phyloP scores from a whole-genome alignment of 129 eudicot genomes.

The Deinandra increscens region DNA sequence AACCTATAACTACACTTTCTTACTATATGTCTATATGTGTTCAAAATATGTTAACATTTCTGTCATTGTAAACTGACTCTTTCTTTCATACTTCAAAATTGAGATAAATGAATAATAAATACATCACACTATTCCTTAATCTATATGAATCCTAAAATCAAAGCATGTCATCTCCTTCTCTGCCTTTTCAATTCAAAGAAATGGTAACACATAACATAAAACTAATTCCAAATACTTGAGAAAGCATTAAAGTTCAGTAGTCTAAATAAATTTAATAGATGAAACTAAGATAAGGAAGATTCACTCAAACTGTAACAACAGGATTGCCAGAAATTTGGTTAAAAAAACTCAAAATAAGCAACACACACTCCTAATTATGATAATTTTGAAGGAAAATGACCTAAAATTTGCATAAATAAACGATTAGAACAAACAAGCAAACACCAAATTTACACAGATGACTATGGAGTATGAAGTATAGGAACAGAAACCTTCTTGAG shows the following conservation, averaged over 20 bases:
- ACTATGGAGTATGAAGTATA: neutral
- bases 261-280: too few species aligned
- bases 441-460: neutral
- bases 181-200: neutral
- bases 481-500: conserved; percentile 30
- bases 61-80: neutral
- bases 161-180: neutral
- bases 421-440: conserved; percentile 1
- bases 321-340: neutral
- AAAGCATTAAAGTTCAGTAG: neutral
- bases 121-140: neutral
- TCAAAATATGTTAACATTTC: neutral
- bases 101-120: neutral
- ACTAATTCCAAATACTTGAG: neutral
- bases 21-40: neutral
- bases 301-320: too few species aligned
- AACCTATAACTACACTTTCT: neutral
- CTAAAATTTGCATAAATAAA: neutral
- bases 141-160: neutral
- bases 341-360: neutral
- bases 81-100: neutral
- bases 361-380: neutral
- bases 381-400: neutral
- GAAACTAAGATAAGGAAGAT: too few species aligned
- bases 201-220: neutral